Conservation (phyloP, 345 rosid species). For the Hibiscus tridactylites region DNA sequence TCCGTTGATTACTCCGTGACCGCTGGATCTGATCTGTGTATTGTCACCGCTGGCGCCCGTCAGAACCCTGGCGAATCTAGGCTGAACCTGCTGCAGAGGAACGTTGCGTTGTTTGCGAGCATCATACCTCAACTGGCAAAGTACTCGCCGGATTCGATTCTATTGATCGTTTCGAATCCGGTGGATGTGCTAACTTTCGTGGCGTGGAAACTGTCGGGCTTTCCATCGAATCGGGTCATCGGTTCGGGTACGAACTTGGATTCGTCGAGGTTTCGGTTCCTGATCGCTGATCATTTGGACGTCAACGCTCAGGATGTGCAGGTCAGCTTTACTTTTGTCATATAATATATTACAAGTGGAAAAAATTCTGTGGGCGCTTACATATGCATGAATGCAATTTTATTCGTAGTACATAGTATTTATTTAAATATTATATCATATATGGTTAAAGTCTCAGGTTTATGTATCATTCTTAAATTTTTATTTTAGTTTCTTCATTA, state of each 20-base stretch:
- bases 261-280: slow-evolving; percentile 75
- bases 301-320: slow-evolving; percentile 95
- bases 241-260: slow-evolving; percentile 94
- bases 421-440: no score
- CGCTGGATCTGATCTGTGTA: slow-evolving; percentile 72
- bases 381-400: no score
- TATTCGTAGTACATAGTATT: no score
- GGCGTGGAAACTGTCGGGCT: slow-evolving; percentile 85
- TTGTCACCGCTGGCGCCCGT: slow-evolving; percentile 88
- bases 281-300: slow-evolving; percentile 81
- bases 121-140: slow-evolving; percentile 71
- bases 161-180: slow-evolving; percentile 82
- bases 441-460: no score
- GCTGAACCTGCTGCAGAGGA: slow-evolving; percentile 73
- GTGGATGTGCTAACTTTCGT: slow-evolving; percentile 77
- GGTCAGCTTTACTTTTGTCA: slow-evolving; percentile 29
- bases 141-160: slow-evolving; percentile 59
- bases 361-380: neutral
- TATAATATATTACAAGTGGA: neutral
- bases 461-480: no score
- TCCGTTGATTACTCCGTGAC: slow-evolving; percentile 65
- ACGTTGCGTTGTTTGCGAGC: slow-evolving; percentile 50
- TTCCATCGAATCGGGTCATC: slow-evolving; percentile 67
- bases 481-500: no score
- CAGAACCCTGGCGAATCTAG: slow-evolving; percentile 80